These are phyloP conservation scores for Suillus clintonianus DNA, from an alignment of 768 basidiomycete species.

Conservation along the genomic window DNA sequence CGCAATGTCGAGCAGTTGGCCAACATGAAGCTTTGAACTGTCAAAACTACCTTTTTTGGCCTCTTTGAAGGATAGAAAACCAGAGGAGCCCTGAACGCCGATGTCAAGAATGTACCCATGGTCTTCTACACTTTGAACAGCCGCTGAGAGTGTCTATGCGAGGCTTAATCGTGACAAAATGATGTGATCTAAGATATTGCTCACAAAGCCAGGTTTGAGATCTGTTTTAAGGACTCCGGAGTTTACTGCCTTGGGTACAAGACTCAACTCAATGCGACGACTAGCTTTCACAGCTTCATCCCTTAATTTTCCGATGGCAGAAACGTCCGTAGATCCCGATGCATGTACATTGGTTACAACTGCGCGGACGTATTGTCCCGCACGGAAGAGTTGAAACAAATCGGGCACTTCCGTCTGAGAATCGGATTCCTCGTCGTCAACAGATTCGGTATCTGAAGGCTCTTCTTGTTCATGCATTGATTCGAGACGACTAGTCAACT, in stretches of 20 bases:
- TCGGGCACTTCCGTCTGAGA: constrained; percentile 53
- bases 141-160: constrained; percentile 69
- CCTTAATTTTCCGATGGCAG: constrained; percentile 59
- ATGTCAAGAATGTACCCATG: constrained; percentile 93
- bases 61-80: constrained; percentile 85
- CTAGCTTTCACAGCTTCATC: constrained; percentile 71
- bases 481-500: constrained; percentile 74
- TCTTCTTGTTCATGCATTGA: constrained; percentile 55
- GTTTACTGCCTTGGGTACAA: constrained; percentile 85
- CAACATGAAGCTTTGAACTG: constrained; percentile 49
- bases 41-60: constrained; percentile 54
- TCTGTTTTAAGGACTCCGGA: constrained; percentile 76
- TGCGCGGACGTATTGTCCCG: constrained; percentile 86
- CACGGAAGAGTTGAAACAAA: constrained; percentile 69
- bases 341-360: constrained; percentile 71
- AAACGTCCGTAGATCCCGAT: constrained; percentile 61
- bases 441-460: constrained; percentile 45
- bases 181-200: constrained; percentile 33
- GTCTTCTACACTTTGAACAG: constrained; percentile 89
- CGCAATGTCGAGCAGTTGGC: constrained; percentile 67
- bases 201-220: constrained; percentile 71
- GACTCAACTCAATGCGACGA: constrained; percentile 80
- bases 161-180: neutral
- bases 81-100: constrained; percentile 75
- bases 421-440: constrained; percentile 46